Conservation (phyloP, 1,139 yeast genomes). For the Suhomyces wounanorum region DNA sequence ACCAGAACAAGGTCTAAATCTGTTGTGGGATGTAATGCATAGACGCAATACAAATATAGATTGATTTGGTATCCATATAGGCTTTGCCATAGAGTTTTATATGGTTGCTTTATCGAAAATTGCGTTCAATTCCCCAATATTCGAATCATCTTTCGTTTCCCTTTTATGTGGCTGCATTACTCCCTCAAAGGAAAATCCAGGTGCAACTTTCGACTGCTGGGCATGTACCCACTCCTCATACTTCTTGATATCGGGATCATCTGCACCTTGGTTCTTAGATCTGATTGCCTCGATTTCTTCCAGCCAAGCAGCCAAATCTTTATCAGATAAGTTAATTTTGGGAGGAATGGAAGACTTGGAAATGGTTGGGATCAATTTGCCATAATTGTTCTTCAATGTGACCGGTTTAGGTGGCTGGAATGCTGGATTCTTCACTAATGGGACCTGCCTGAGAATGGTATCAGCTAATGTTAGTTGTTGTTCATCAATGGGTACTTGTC, state of each 20-base stretch:
- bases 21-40: too few relatives aligned
- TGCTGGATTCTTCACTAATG: slow-evolving; percentile 57
- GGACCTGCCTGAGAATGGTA: slow-evolving; percentile 54
- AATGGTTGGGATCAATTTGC: slow-evolving; percentile 40
- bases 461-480: slow-evolving; percentile 40
- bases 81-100: neutral
- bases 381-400: slow-evolving; percentile 54
- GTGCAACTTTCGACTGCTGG: slow-evolving; percentile 43
- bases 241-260: slow-evolving; percentile 18
- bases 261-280: slow-evolving; percentile 8
- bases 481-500: neutral
- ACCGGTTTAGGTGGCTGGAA: slow-evolving; percentile 61
- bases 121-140: slow-evolving; percentile 30
- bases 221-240: slow-evolving; percentile 37
- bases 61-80: too few relatives aligned
- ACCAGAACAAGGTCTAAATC: too few relatives aligned
- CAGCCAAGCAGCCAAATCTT: slow-evolving; percentile 35
- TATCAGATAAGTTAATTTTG: slow-evolving; percentile 30
- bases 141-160: neutral
- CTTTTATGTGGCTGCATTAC: slow-evolving; percentile 36
- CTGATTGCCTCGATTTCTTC: slow-evolving; percentile 26
- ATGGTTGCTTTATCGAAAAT: slow-evolving; percentile 29
- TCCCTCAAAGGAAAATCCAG: slow-evolving; percentile 38
- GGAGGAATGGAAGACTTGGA: slow-evolving; percentile 43
- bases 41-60: too few relatives aligned